Base-by-base conservation (phyloP, 768 basidiomycete species). In the Tubosaeta brunneosetosa region DNA sequence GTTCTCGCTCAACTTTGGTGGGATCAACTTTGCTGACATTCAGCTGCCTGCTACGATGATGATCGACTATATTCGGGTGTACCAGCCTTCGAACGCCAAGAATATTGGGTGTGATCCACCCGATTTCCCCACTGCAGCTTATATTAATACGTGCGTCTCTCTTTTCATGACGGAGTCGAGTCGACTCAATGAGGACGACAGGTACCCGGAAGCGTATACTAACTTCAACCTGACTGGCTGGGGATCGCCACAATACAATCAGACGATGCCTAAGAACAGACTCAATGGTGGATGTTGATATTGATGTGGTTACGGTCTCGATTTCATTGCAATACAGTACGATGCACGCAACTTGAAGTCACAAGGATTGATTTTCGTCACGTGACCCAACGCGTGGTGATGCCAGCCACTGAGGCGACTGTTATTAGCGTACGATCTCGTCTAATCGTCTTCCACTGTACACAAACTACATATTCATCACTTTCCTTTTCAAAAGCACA, bases 21-120 rank as follows among this genome's bases (percentile, higher is more conserved):
- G 66, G 8, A 80, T 89, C 60, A 82, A 90, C 58, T 75, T 82
- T 49, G 72, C 73, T 6, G 59, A 80, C 36, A 63, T 89, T 27
- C 66, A 68, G 17, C 76, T 85, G 61, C 82, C 82, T 5, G 66
- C 78, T 9, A 74, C 72, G 26, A 85, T 94, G 86, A 73, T 73
- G 50, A 71, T 94, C 46, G 93, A 95, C 63, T 94, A 83, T 53
- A 82, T 94, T 51, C 81, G 93, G 2, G 87, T 95, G 12, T 88
- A 86, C 60, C 86, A 86, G 59, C 71, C 72, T 25, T 66, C 73
- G 47, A 66, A 71, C 51, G 59, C 65, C 10, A 68, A 73, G 57
- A 83, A 83, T 55, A 70, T 82, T 36, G 82, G 85, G 13, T 86
- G 84, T 57, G 87, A 92, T 61, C 90, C 92, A 5, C 60, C 68